These are phyloP conservation scores for Beverwykella pulmonaria DNA, from an alignment of 495 filamentous ascomycete species.

Conservation along the genomic window DNA sequence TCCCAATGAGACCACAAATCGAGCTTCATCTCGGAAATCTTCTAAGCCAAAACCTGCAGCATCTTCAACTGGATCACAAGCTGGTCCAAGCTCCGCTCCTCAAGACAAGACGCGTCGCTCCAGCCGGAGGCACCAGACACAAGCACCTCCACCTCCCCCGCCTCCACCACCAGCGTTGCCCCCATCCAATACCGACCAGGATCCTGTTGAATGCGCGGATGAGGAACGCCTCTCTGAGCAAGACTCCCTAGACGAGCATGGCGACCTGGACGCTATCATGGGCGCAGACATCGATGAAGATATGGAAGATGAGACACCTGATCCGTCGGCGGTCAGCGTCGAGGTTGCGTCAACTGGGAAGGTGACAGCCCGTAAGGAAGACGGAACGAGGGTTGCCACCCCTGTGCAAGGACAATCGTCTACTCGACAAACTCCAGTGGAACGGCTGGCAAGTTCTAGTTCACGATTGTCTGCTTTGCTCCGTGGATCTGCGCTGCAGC, in stretches of 20 bases:
- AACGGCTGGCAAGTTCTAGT: slow-evolving; percentile 38
- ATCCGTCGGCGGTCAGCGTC: slow-evolving; percentile 88
- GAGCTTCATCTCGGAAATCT: slow-evolving; percentile 19
- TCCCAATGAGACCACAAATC: slow-evolving; percentile 34
- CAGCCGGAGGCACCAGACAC: slow-evolving; percentile 52
- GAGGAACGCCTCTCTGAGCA: slow-evolving; percentile 82
- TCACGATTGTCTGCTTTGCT: slow-evolving; percentile 53
- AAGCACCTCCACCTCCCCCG: slow-evolving; percentile 46
- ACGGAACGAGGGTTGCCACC: slow-evolving; percentile 86
- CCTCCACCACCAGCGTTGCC: slow-evolving; percentile 54
- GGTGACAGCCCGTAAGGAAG: slow-evolving; percentile 94
- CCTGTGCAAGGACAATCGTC: slow-evolving; percentile 66
- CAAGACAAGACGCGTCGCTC: slow-evolving; percentile 48
- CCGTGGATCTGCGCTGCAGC: slow-evolving; percentile 45
- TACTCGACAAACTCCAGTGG: slow-evolving; percentile 42
- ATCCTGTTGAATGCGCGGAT: slow-evolving; percentile 89
- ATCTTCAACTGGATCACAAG: slow-evolving; percentile 43
- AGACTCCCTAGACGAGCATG: slow-evolving; percentile 69
- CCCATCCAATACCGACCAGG: slow-evolving; percentile 39
- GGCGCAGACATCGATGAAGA: slow-evolving; percentile 90
- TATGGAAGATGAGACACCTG: slow-evolving; percentile 73
- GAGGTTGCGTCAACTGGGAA: slow-evolving; percentile 89
- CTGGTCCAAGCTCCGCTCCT: slow-evolving; percentile 47
- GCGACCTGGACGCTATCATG: slow-evolving; percentile 80
- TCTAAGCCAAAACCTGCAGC: slow-evolving; percentile 28